Evolutionary conservation across 2,329 filamentous ascomycete genomes (phyloP), one percentile per base, ranked within the genome.

Genomic region (Colletotrichum sansevieriae): DNA sequence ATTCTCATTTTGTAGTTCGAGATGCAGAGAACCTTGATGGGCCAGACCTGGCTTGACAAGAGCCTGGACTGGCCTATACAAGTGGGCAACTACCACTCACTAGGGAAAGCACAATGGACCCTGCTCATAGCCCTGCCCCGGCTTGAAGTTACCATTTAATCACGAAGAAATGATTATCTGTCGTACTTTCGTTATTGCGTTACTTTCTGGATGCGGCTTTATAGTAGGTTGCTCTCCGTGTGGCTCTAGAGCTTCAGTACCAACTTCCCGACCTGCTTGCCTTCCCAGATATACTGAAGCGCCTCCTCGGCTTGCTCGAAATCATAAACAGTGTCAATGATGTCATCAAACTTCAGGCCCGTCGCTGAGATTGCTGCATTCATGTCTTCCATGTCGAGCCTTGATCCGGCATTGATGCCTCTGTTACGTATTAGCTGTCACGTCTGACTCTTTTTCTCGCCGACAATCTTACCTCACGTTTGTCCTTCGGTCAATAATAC

Each of bases 251-350:
- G n/a, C 15, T 57, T 49, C 12, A 65, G 13, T 13, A 82, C 77
- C 54, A 83, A 70, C 72, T 83, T 83, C 13, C 81, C 81, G 60
- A 84, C 74, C 65, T 83, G 80, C n/a, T 75, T 78, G 0, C 81
- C 81, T 70, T 81, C 74, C 78, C 78, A 83, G 18, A 83, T 66
- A 71, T 78, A 80, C 56, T 81, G 73, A 41, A 83, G 71, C 0
- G 82, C 81, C 59, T 82, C 80, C 7, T 81, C 79, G 0, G 79
- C 76, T 61, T 82, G 66, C 2, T 81, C 77, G 65, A 83, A 83
- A 1, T 75, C 58, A 18, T 74, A 81, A 1, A 78, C 72, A 2
- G 67, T 74, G 68, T 83, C 80, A 25, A 83, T 77, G 11, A 82
- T 75, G 64, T 82, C 79, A 46, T 78, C 75, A 74, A 71, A 80